Evolutionary conservation across 805 yeast species (phyloP).

Genomic region (Myxozyma vanderwaltii): DNA sequence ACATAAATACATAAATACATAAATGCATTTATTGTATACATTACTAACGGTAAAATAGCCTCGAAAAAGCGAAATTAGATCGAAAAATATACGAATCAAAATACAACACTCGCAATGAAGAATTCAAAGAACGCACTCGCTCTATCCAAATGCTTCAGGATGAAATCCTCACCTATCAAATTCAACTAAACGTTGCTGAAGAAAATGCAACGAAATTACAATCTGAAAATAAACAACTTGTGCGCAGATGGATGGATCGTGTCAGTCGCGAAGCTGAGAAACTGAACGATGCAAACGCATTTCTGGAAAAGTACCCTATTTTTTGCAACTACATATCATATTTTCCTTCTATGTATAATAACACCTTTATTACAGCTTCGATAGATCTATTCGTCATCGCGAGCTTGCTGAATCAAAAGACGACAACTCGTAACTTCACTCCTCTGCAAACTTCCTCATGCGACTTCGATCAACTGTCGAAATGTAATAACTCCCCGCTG

Average conservation of each 20-base stretch:
- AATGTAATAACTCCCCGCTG: conserved; percentile 75
- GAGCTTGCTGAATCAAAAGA: neutral
- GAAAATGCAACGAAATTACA: conserved; percentile 45
- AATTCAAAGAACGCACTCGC: conserved; percentile 51
- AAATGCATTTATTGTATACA: too few species aligned
- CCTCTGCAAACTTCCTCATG: conserved; percentile 25
- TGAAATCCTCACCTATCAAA: conserved; percentile 61
- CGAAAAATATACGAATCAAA: conserved; percentile 39
- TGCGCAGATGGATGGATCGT: conserved; percentile 61
- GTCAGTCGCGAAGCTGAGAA: conserved; percentile 62
- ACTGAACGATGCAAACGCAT: conserved; percentile 53
- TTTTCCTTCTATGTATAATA: neutral
- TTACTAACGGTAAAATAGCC: neutral
- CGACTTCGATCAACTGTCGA: conserved; percentile 58
- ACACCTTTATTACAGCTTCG: conserved; percentile 12
- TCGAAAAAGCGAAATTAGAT: conserved; percentile 33
- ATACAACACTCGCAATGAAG: conserved; percentile 37
- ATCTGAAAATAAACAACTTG: conserved; percentile 54
- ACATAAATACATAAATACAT: too few species aligned
- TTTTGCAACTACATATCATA: neutral
- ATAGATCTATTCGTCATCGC: conserved; percentile 18
- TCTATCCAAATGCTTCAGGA: conserved; percentile 65
- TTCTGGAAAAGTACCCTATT: conserved; percentile 36
- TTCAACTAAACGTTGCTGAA: conserved; percentile 56
- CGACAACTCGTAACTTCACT: neutral